These are phyloP conservation scores for Tulasnella sp. DNA, from an alignment of 768 basidiomycete genomes.

Conservation along the genomic window DNA sequence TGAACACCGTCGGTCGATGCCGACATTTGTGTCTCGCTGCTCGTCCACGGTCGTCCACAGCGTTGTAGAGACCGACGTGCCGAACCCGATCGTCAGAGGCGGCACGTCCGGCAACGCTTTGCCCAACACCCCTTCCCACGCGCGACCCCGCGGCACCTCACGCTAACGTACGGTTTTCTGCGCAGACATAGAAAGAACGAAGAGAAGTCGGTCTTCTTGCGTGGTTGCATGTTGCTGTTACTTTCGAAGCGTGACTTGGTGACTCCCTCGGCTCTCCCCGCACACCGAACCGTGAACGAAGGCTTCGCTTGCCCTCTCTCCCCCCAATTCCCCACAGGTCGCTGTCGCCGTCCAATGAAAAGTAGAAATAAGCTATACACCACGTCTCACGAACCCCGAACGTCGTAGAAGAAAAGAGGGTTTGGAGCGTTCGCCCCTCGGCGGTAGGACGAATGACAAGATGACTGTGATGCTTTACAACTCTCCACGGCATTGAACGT, in stretches of 20 bases:
- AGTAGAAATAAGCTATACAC: neutral
- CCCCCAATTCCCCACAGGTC: neutral
- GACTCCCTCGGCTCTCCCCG: slow-evolving; percentile 1
- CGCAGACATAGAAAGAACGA: neutral
- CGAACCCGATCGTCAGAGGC: neutral
- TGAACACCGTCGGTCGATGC: neutral
- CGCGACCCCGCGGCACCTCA: slow-evolving; percentile 2
- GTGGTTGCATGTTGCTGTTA: neutral
- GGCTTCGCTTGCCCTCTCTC: neutral
- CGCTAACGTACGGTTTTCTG: neutral
- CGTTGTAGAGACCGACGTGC: neutral
- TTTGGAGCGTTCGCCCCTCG: neutral
- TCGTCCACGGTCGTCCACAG: neutral
- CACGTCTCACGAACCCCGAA: neutral
- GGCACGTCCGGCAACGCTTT: neutral
- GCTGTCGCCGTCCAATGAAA: neutral
- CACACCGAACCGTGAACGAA: neutral
- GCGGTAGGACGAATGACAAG: neutral
- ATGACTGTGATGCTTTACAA: neutral
- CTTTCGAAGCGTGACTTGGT: neutral
- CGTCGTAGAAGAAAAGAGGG: neutral
- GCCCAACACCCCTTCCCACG: neutral
- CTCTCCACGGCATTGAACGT: neutral
- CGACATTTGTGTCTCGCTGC: neutral
- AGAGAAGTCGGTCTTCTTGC: neutral